phyloP scores from a whole-genome alignment of 371 early-diverging fungal genomes.

The Mucor sp. region DNA sequence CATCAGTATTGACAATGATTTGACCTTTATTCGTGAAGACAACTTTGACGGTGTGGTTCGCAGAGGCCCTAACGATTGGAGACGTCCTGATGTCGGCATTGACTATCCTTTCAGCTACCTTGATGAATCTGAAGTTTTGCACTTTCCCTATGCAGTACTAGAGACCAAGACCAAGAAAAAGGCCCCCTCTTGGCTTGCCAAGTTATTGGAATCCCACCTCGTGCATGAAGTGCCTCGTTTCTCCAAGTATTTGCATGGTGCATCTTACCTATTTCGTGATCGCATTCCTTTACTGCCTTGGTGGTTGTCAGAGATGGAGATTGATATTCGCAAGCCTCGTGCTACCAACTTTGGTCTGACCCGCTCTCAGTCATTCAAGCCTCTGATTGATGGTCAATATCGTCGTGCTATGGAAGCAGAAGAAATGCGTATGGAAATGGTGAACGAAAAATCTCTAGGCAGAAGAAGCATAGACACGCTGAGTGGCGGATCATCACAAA shows the following conservation, averaged over 20 bases:
- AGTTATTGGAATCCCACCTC: conserved; percentile 84
- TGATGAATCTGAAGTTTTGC: conserved; percentile 75
- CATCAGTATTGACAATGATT: conserved; percentile 96
- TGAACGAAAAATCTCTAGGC: conserved; percentile 1
- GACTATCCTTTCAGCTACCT: conserved; percentile 89
- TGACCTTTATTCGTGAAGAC: conserved; percentile 98
- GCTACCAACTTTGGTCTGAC: conserved; percentile 56
- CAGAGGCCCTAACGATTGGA: conserved; percentile 86
- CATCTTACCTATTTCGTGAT: conserved; percentile 84
- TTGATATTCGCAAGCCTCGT: conserved; percentile 82
- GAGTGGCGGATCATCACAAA: background rate
- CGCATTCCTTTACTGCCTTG: conserved; percentile 94
- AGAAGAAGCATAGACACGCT: conserved; percentile 2
- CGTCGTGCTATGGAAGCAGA: conserved; percentile 44
- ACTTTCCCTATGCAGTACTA: conserved; percentile 98
- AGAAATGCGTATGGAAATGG: conserved; percentile 19
- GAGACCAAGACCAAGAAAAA: conserved; percentile 97
- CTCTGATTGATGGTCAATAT: conserved; percentile 51
- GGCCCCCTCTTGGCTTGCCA: conserved; percentile 92
- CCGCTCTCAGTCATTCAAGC: conserved; percentile 48
- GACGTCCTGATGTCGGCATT: conserved; percentile 85
- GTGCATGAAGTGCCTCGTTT: conserved; percentile 98
- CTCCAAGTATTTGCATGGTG: conserved; percentile 98
- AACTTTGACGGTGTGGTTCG: conserved; percentile 60
- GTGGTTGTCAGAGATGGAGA: conserved; percentile 96